Evolutionary conservation across 352 stramenopile species (phyloP), one percentile per base, ranked within the genome.

Genomic region (Globisporangium cylindrosporum): DNA sequence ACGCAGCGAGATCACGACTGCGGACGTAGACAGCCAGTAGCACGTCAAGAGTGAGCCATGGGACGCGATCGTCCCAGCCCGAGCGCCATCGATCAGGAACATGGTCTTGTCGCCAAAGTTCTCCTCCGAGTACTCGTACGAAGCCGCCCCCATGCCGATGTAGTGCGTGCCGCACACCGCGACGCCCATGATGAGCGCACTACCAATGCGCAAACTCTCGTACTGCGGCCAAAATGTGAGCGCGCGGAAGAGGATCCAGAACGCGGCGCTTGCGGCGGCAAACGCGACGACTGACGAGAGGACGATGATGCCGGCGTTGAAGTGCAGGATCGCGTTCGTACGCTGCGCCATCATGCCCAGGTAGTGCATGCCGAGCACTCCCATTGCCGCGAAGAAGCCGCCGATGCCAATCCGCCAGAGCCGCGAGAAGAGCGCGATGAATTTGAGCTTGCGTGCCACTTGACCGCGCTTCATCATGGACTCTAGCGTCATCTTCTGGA

Each of bases 321-420:
- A 78, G 3, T 65, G 67, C 78, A 88, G 81, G 5, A 63, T 60
- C 0, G 74, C 61, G 29, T 82, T 72, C 15, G 79, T 72, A 57
- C 80, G 82, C 65, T 90, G 78, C 1, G 78, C 84, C 69, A 88
- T 73, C 84, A 92, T 92, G 12, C 81, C 84, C n/a, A 90, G 58
- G 71, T 89, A 92, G 63, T 90, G 84, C 84, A 92, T 92, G 2
- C 82, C 80, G 14, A 92, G 77, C 8, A 92, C 81, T 7, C 84
- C 84, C 3, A 90, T 56, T 1, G 80, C 81, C 1, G 84, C 80
- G 25, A 86, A 85, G 9, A 88, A 36, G 2, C 78, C 79, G 9
- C 80, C 81, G 6, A 79, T 60, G 8, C 76, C 69, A 61, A 90
- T 90, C 5, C 78, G 72, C 62, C 73, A 81, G 9, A 88, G 75